A percentile compares a stretch with the other conserved stretches of the same genome.
Evolutionary conservation across 148 eudicot species (phyloP).

Genomic region (Chenopodium berlandieri): DNA sequence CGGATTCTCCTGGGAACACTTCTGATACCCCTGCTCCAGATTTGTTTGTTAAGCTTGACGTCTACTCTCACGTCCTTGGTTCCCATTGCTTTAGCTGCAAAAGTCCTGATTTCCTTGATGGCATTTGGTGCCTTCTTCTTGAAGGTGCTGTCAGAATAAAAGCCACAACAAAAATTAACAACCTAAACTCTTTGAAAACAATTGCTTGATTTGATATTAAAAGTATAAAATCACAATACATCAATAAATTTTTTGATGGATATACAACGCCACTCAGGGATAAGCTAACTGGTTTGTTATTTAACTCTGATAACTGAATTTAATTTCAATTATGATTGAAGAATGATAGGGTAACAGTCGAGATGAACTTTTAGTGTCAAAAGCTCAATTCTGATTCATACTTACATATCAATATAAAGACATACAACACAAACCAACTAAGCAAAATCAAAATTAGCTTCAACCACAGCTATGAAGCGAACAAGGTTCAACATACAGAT

Average conservation of each 20-base stretch:
- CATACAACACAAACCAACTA: no score
- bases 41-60: constrained; percentile 76
- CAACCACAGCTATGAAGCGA: no score
- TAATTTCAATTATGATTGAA: background rate
- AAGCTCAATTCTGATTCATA: no score
- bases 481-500: no score
- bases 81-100: constrained; percentile 74
- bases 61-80: constrained; percentile 77
- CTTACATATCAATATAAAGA: no score
- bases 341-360: background rate
- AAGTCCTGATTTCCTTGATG: constrained; percentile 71
- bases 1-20: constrained; percentile 86
- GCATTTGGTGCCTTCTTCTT: constrained; percentile 89
- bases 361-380: background rate
- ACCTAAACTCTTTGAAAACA: background rate
- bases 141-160: constrained; percentile 48
- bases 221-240: background rate
- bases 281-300: background rate
- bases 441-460: no score
- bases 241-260: background rate
- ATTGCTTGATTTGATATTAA: background rate
- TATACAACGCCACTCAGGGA: background rate
- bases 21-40: constrained; percentile 88
- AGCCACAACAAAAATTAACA: background rate
- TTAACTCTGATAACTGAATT: no score